Evolutionary conservation across 2,329 filamentous ascomycete genomes (phyloP), one percentile per base, ranked within the genome.

Genomic region (Sordariomycetes sp.): DNA sequence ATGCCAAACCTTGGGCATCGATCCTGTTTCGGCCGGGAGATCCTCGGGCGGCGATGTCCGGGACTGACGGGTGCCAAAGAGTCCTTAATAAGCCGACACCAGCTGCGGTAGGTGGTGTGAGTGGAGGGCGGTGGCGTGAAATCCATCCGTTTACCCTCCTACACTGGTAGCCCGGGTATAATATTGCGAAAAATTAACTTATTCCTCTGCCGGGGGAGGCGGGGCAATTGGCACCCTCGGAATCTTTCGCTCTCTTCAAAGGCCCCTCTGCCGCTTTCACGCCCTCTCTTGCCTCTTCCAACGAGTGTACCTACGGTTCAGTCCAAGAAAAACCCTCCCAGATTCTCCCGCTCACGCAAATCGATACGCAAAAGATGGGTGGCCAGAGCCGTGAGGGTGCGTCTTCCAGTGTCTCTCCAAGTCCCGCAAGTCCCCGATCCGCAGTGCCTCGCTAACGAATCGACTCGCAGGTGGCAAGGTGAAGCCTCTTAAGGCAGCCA

Each of bases 401-500:
- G 72, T 63, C 39, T 39, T 42, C 42, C 51, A 53, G 28, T 8
- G 28, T 4, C 28, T 24, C 39, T 6, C 6, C 22, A 17, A 17
- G 7, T 22, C 24, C 34, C 45, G 34, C 52, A 10, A 7, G 24
- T 39, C 57, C 17, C 35, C 22, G 54, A 35, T 25, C 28, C 35
- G 5, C 25, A 12, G 28, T 13, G 35, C n/a, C 3, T 55, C n/a
- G 35, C 55, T 61, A 56, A 56, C 53, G 10, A 25, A 12, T 36
- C 3, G 2, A 17, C 20, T 15, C 24, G n/a, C 61, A 91, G 87
- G 86, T 70, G 87, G 87, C 78, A 91, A 90, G 79, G 82, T 76
- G 64, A 90, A 90, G 81, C 87, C 87, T 64, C 77, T 90, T 73
- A 96, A 96, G 85, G 81, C 86, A 64, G 78, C 89, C 60, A 96